phyloP scores from a whole-genome alignment of 495 filamentous ascomycete species.

The Aspergillus sparsus region DNA sequence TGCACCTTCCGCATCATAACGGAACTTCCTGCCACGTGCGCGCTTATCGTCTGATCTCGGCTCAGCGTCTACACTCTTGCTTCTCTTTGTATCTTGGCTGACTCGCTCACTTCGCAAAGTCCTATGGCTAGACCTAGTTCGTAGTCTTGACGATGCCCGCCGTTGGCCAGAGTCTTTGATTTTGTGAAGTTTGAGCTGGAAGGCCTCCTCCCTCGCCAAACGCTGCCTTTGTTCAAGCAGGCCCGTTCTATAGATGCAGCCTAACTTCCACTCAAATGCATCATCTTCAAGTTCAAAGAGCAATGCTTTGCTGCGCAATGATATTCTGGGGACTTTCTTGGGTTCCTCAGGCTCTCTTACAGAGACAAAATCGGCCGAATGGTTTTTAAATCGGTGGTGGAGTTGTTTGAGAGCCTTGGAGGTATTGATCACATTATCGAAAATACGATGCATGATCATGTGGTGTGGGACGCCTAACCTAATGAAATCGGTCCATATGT shows the following conservation, averaged over 20 bases:
- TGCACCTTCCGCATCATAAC: slow-evolving; percentile 78
- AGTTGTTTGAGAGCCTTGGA: slow-evolving; percentile 86
- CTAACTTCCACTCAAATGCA: slow-evolving; percentile 95
- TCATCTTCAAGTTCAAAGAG: slow-evolving; percentile 94
- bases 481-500: slow-evolving; percentile 82
- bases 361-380: slow-evolving; percentile 82
- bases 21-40: slow-evolving; percentile 52
- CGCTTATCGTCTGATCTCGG: slow-evolving; percentile 30
- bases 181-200: slow-evolving; percentile 80
- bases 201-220: slow-evolving; percentile 86
- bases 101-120: slow-evolving; percentile 47
- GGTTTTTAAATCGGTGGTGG: slow-evolving; percentile 84
- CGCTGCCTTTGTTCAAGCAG: slow-evolving; percentile 86
- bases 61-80: slow-evolving; percentile 54
- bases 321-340: slow-evolving; percentile 81
- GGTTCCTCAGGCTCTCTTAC: slow-evolving; percentile 80
- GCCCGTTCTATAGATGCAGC: slow-evolving; percentile 85
- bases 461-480: slow-evolving; percentile 92
- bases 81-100: slow-evolving; percentile 50
- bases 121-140: slow-evolving; percentile 52
- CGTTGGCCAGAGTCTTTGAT: slow-evolving; percentile 67
- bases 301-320: slow-evolving; percentile 75
- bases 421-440: slow-evolving; percentile 88
- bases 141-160: slow-evolving; percentile 50
- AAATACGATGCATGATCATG: slow-evolving; percentile 83